Evolutionary conservation across 139 green algal genomes (phyloP).

Genomic region (Mesotaenium endlicherianum): DNA sequence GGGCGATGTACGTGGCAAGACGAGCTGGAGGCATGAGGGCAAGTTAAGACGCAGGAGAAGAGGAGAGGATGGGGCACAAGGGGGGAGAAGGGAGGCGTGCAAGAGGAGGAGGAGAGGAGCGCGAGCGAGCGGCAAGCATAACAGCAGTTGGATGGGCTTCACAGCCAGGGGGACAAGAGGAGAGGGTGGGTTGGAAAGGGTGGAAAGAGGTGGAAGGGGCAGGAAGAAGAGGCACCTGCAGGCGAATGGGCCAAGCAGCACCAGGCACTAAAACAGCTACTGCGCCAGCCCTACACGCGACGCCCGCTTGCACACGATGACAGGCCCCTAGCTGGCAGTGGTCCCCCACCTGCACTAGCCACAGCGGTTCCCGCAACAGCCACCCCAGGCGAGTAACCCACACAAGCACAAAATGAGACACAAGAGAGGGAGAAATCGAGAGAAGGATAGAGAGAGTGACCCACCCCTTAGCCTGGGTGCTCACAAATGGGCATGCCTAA

Average conservation of each 20-base stretch:
- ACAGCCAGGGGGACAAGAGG: background rate
- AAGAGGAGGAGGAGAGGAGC: background rate
- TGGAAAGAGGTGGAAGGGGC: background rate
- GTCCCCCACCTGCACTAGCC: slow-evolving; percentile 87
- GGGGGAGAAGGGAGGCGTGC: background rate
- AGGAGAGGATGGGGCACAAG: too few species aligned
- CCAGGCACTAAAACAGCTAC: slow-evolving; percentile 91
- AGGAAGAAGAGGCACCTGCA: slow-evolving; percentile 67
- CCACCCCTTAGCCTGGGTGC: too few species aligned
- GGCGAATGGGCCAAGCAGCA: slow-evolving; percentile 87
- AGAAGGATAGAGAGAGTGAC: too few species aligned
- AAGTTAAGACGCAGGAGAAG: too few species aligned
- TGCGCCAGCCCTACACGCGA: slow-evolving; percentile 81
- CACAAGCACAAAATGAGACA: too few species aligned
- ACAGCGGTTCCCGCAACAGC: too few species aligned
- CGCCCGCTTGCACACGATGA: slow-evolving; percentile 87
- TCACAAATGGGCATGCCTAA: too few species aligned
- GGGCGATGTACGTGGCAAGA: too few species aligned
- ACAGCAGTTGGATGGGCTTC: background rate
- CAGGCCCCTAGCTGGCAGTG: slow-evolving; percentile 84
- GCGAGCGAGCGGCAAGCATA: background rate
- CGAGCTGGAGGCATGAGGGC: too few species aligned
- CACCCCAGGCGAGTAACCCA: too few species aligned
- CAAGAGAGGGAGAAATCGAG: too few species aligned
- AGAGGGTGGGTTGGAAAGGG: background rate